phyloP scores from a whole-genome alignment of 352 stramenopile genomes.

The Phytophthora hybrid region DNA sequence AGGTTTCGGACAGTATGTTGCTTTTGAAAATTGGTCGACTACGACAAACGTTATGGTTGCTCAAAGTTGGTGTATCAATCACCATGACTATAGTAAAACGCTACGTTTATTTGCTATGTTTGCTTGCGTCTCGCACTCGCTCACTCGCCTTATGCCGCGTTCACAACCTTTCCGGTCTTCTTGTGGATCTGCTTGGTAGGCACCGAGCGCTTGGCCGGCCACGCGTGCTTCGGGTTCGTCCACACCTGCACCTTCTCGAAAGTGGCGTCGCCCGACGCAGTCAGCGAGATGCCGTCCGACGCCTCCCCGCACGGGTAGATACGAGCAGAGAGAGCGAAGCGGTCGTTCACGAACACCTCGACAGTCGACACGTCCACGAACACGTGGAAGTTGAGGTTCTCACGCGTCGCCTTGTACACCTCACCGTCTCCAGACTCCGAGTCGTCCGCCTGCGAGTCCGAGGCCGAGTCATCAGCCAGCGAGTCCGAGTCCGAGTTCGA shows the following conservation, averaged over 20 bases:
- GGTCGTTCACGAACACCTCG: conserved; percentile 73
- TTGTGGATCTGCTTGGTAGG: conserved; percentile 31
- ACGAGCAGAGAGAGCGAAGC: conserved; percentile 64
- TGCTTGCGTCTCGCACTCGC: not conserved
- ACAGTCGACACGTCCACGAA: conserved; percentile 71
- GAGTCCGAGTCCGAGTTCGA: conserved; percentile 5
- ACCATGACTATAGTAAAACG: not conserved
- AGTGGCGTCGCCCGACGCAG: conserved; percentile 48
- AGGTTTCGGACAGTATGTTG: too few relatives aligned
- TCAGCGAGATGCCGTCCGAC: conserved; percentile 63
- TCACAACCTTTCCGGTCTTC: conserved; percentile 24
- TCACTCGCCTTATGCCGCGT: not conserved
- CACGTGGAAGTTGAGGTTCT: conserved; percentile 62
- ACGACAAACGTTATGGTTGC: too few relatives aligned
- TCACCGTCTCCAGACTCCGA: conserved; percentile 7
- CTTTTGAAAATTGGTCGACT: too few relatives aligned
- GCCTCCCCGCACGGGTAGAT: conserved; percentile 64
- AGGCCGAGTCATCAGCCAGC: not conserved
- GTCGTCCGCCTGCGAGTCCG: conserved; percentile 27
- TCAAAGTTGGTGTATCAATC: too few relatives aligned
- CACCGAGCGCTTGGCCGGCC: conserved; percentile 50
- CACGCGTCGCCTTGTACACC: conserved; percentile 47
- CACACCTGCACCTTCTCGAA: conserved; percentile 68
- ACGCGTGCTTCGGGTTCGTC: conserved; percentile 66
- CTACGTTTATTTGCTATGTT: not conserved